Base-by-base conservation (phyloP, 2,329 filamentous ascomycete genomes). In the Leptosphaerulina australis region DNA sequence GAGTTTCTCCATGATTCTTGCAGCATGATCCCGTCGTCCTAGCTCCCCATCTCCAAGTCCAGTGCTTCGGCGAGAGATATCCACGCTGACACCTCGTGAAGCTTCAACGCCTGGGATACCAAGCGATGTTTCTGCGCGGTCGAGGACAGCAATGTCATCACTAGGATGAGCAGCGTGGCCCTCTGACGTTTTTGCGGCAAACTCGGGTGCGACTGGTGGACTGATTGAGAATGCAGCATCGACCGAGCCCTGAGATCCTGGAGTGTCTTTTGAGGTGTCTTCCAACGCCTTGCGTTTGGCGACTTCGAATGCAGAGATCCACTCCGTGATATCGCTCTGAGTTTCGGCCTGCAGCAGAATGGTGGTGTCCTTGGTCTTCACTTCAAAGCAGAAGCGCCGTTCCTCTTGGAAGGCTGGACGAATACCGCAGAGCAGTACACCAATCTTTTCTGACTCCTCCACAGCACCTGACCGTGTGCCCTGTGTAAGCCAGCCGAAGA, bases 331-430 rank as follows among this genome's bases (percentile, higher is more conserved):
- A 68, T 97, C 90, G 39, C 78, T 79, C 70, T 99, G 94, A 0
- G 91, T 96, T 70, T 99, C 94, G 4, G 93, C 90, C 74, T 99
- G 94, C 3, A 99, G 79, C 51, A 97, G 78, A 56, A 96, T 86
- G 39, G 87, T 94, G 56, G 89, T 89, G 66, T 90, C 96, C 73
- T 97, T 99, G 2, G 94, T 99, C 79, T 97, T 99, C 66, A 99
- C 88, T 74, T 99, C 94, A 65, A 99, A 97, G 70, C 94, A 97
- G 74, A 97, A 99, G 12, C 94, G 84, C 29, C 94, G 85, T 66
- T 99, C 94, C 74, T 99, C 94, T 60, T 90, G 87, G 41, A 95
- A 88, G 0, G 92, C 91, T 14, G 92, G 91, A 64, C 93, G 90
- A 38, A 94, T 88, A 65, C 90, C 96, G 76, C 94, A 99, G 29